A percentile compares a stretch with the other conserved stretches of the same genome.
Evolutionary conservation across 1,284 basidiomycete genomes (phyloP).

Genomic region (Boletus smithii): DNA sequence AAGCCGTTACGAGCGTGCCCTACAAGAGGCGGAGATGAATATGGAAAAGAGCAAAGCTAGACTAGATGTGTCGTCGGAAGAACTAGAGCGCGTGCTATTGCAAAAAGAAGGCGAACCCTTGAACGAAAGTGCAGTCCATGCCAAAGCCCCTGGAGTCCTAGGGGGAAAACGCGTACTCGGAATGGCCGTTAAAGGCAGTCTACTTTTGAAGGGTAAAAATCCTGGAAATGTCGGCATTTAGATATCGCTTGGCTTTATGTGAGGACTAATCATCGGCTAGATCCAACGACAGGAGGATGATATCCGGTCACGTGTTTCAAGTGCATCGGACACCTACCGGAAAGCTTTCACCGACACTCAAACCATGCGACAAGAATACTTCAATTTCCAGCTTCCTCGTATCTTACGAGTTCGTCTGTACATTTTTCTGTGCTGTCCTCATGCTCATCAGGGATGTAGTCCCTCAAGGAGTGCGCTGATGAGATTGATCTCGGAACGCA

Average conservation of each 20-base stretch:
- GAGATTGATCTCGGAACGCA: slow-evolving; percentile 97
- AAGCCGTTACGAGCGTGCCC: slow-evolving; percentile 77
- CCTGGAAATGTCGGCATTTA: slow-evolving; percentile 74
- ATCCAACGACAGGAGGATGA: slow-evolving; percentile 95
- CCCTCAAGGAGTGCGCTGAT: slow-evolving; percentile 94
- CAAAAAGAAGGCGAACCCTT: slow-evolving; percentile 92
- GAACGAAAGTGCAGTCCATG: slow-evolving; percentile 74
- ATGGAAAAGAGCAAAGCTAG: slow-evolving; percentile 90
- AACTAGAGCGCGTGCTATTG: slow-evolving; percentile 89
- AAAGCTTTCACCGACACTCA: slow-evolving; percentile 92
- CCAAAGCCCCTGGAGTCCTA: slow-evolving; percentile 47
- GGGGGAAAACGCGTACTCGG: slow-evolving; percentile 77
- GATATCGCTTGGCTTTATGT: slow-evolving; percentile 6
- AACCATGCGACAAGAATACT: slow-evolving; percentile 91
- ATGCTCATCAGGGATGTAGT: slow-evolving; percentile 43
- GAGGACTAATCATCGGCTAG: slow-evolving; percentile 39
- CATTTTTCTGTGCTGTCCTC: slow-evolving; percentile 2
- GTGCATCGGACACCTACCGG: slow-evolving; percentile 84
- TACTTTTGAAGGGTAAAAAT: slow-evolving; percentile 91
- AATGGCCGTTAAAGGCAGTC: slow-evolving; percentile 88
- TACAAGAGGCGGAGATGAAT: slow-evolving; percentile 84
- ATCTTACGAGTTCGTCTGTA: slow-evolving; percentile 74
- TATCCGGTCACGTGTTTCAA: slow-evolving; percentile 79
- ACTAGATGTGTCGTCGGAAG: slow-evolving; percentile 89
- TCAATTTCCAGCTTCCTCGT: slow-evolving; percentile 93